These are phyloP conservation scores for Pythium diclinum DNA, from an alignment of 352 stramenopile species.

Conservation along the genomic window DNA sequence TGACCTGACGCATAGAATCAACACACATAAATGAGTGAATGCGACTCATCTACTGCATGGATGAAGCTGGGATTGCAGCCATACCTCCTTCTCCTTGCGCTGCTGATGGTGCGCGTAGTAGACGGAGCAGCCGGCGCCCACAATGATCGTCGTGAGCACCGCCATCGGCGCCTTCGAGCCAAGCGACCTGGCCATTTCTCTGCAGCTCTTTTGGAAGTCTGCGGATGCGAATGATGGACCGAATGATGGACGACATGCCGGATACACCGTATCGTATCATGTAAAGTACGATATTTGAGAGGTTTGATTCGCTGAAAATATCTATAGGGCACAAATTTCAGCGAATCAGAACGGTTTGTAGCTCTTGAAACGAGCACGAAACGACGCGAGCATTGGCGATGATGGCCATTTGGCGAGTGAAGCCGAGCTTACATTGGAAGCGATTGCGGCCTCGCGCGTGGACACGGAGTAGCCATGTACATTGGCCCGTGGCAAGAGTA, in stretches of 20 bases:
- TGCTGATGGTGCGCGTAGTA: constrained; percentile 85
- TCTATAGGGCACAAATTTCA: not conserved
- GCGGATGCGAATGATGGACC: constrained; percentile 15
- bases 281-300: constrained; percentile 10
- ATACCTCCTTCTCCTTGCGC: constrained; percentile 63
- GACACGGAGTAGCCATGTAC: constrained; percentile 47
- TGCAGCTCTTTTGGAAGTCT: not conserved
- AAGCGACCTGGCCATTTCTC: constrained; percentile 26
- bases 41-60: not conserved
- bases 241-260: not conserved
- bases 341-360: not conserved
- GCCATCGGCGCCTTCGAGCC: constrained; percentile 47
- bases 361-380: constrained; percentile 11
- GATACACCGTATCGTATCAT: not conserved
- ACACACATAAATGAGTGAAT: not conserved
- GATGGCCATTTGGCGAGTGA: not conserved
- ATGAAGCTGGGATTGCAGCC: not conserved
- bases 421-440: not conserved
- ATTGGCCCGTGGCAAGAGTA: constrained; percentile 87
- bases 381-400: constrained; percentile 5
- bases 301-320: constrained; percentile 14
- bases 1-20: constrained; percentile 22
- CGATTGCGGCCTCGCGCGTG: not conserved
- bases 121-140: constrained; percentile 50
- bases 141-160: constrained; percentile 42